Evolutionary conservation across 2,329 filamentous ascomycete genomes (phyloP), one percentile per base, ranked within the genome.

Genomic region (Verticillium alfalfae): DNA sequence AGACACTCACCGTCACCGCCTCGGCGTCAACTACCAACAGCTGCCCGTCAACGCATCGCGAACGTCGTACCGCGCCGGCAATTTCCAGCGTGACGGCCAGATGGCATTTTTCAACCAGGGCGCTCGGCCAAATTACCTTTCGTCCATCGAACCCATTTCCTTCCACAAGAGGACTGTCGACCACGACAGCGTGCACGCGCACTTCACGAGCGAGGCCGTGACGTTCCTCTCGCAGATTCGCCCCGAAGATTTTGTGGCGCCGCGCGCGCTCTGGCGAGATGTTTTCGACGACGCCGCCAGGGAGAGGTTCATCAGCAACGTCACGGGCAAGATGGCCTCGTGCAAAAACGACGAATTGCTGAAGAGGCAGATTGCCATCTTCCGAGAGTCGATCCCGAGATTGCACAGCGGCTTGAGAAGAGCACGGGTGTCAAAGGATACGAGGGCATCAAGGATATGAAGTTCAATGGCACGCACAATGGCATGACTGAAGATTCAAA

Each of bases 291-390:
- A 85, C 31, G 77, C 75, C 12, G 85, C 84, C 0, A 79, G 79
- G 59, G 79, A 84, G 68, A 79, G 85, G 0, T 86, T 87, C 72
- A 77, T 88, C 70, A 78, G 75, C 45, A 88, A 88, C 61, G 80
- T 87, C 4, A 79, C 83, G 0, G 84, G 84, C 2, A 86, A 88
- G 73, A 88, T 88, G 84, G 75, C 73, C 34, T 78, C 79, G 2
- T 88, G 85, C 70, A 76, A 74, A 57, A 76, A 85, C 54, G 74
- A 85, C 65, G 86, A 88, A 70, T 82, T 87, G 3, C 76, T 88
- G 71, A 87, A 85, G 78, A 76, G 85, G 16, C 84, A 88, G 72
- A 88, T 88, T 63, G 81, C 79, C 59, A 88, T 88, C 69, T 88
- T 88, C 78, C 78, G 85, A 1, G 85, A 88, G 85, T 88, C 0